Percentiles rank a stretch among this genome's conserved stretches.
Evolutionary conservation across 169 alveolate genomes (phyloP).

Genomic region (Eimeria necatrix): DNA sequence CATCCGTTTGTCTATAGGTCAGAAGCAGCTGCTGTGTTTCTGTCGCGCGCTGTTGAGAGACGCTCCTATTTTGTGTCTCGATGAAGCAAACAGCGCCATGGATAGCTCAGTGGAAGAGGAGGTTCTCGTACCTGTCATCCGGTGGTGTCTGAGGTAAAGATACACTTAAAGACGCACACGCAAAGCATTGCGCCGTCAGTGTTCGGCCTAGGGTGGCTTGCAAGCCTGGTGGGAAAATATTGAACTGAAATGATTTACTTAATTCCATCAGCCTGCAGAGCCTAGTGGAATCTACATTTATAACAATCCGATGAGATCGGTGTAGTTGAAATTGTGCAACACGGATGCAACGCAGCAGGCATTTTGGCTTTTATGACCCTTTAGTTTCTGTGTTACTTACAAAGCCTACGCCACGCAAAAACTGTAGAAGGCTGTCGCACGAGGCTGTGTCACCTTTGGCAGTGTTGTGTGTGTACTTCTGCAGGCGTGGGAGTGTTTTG

Average conservation of each 20-base stretch:
- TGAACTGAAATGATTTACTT: neutral
- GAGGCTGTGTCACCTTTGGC: neutral
- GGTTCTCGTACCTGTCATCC: neutral
- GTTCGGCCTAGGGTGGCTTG: neutral
- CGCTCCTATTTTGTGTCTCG: constrained; percentile 87
- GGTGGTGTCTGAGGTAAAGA: neutral
- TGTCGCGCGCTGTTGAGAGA: constrained; percentile 89
- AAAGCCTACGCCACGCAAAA: neutral
- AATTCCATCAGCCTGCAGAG: neutral
- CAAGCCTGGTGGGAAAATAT: neutral
- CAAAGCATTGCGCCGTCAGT: neutral
- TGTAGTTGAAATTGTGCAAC: too few species aligned
- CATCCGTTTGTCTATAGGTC: constrained; percentile 87
- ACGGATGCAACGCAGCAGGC: neutral
- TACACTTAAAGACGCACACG: neutral
- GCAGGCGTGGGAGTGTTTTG: constrained; percentile 16
- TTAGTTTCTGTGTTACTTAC: neutral
- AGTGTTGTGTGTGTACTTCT: neutral
- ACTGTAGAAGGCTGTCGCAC: neutral
- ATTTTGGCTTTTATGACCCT: neutral
- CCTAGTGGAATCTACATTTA: neutral
- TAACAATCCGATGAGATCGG: too few species aligned
- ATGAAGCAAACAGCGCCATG: constrained; percentile 85
- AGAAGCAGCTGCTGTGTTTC: constrained; percentile 90
- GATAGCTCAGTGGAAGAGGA: constrained; percentile 26